These are phyloP conservation scores for Tulasnella sp. DNA, from an alignment of 768 basidiomycete species.

Conservation along the genomic window DNA sequence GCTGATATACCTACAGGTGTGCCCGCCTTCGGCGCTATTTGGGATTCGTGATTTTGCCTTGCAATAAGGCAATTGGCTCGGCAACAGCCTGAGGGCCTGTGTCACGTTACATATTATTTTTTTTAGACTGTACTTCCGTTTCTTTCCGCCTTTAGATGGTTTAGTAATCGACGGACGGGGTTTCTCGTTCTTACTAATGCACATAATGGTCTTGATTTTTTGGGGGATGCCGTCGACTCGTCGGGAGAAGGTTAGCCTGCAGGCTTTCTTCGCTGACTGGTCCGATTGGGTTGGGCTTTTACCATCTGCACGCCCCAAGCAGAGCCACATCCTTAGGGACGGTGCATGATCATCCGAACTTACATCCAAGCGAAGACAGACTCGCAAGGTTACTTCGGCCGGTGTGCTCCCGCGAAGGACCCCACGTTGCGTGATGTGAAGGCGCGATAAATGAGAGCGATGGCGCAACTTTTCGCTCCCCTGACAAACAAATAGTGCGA, in stretches of 20 bases:
- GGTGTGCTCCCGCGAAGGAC: background rate
- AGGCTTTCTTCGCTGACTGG: background rate
- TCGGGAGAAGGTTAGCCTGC: background rate
- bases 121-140: background rate
- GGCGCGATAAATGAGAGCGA: constrained; percentile 6
- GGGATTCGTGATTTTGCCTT: constrained; percentile 22
- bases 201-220: no score
- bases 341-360: background rate
- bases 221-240: no score
- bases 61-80: background rate
- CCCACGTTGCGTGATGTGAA: background rate
- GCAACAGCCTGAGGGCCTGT: background rate
- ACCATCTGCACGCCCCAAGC: background rate
- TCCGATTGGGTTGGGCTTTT: background rate
- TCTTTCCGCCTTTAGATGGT: background rate
- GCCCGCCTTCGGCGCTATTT: constrained; percentile 27
- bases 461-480: background rate
- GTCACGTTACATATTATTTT: background rate
- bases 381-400: background rate
- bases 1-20: background rate
- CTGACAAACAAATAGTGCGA: background rate
- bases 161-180: no score
- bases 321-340: background rate
- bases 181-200: no score
- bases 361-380: background rate